Base-by-base conservation (phyloP, 192 early-diverging fungal species). In the Entophlyctis luteolus region DNA sequence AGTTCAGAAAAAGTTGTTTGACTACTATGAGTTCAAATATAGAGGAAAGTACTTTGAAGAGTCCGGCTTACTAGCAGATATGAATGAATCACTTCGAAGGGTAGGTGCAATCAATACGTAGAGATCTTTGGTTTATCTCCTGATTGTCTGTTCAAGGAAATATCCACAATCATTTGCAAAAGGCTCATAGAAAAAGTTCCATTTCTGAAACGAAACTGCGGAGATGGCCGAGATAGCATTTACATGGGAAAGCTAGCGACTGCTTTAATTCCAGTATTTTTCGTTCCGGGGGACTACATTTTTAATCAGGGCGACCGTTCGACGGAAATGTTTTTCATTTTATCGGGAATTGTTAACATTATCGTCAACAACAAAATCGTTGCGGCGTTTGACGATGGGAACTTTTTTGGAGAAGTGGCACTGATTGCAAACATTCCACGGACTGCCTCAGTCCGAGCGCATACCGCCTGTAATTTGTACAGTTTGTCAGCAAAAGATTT, bases 321-420 rank as follows among this genome's bases (percentile, higher is more conserved):
- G 33, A 74, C 78, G 46, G 70, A 74, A 22, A 83, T 83, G 81
- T 83, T 72, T 59, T 83, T 83, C 60, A 75, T 83, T 28, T 32
- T 72, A 3, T 59, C 46, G 35, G 81, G 81, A 2, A 34, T 34
- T 4, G 72, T 83, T 1, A 77, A 78, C 10, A 62, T 81, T 45
- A 69, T 75, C 20, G 71, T 81, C 1, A 68, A 73, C 31, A 59
- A 65, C 1, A 68, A 55, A 2, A 28, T 46, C 32, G 68, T 72
- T 22, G 73, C 63, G 22, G 54, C 62, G 3, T 57, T 81, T 3
- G 25, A 29, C 3, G 59, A 72, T 46, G 78, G 78, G 1, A 55
- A 36, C 23, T 80, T 74, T 55, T 79, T 79, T 68, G 79, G 79
- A 55, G 54, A 55, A 34, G 54, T 55, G 4, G 54, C 54, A 10